Evolutionary conservation across 1,284 basidiomycete genomes (phyloP), one percentile per base, ranked within the genome.

Genomic region (Malassezia restricta): DNA sequence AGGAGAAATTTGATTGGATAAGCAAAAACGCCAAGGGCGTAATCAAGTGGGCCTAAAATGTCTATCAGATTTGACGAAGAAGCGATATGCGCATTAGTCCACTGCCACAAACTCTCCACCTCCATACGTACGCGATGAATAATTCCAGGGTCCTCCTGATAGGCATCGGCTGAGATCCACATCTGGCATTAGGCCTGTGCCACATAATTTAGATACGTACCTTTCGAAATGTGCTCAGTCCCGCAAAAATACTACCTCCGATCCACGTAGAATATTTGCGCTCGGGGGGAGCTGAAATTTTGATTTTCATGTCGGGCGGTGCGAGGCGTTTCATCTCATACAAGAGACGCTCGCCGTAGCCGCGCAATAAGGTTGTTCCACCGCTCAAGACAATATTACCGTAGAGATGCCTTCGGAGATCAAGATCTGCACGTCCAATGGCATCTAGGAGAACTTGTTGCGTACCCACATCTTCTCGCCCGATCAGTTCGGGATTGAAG

Each of bases 221-320:
- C 84, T 94, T 94, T 77, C 91, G 96, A 78, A 98, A 98, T 17
- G 94, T 95, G 64, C 83, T 91, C 55, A 98, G 76, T 37, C 92
- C 91, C 41, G 92, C 92, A 49, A 96, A 76, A 46, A 75, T 74
- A 43, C 62, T 65, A 5, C 92, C 92, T 47, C 94, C 94, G 65
- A 99, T 98, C 94, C 94, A 99, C 24, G 92, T 98, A 15, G 90
- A 91, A 76, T 98, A 99, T 77, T 98, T 99, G 59, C 94, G 83
- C 76, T 99, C 94, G n/a, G 94, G 94, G 29, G 94, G 94, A 11
- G 94, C 94, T 65, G 89, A 95, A 68, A 99, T 98, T 78, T 95
- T 95, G 76, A 99, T 90, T 79, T 96, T 96, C 71, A 92, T 83
- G 64, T 98, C 94, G 69, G 94, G 90, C 62, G 96, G 75, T n/a